phyloP scores from a whole-genome alignment of 2,329 filamentous ascomycete genomes.

The Xylaria sp. region DNA sequence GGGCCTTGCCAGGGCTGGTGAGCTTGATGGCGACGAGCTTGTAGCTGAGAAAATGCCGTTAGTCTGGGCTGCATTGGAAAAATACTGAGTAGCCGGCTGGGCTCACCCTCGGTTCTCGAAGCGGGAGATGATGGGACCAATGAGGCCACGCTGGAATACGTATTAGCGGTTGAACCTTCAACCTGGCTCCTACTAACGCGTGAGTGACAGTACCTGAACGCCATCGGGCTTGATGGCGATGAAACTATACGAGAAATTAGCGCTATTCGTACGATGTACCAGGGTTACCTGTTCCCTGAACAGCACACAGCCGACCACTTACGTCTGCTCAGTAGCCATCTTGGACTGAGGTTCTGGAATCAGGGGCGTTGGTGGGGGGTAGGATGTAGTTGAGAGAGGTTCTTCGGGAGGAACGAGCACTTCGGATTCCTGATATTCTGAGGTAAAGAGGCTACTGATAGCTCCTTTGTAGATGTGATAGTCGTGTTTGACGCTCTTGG shows the following conservation, averaged over 20 bases:
- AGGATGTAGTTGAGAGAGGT: constrained; percentile 19
- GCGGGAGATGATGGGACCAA: constrained; percentile 97
- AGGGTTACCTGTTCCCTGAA: neutral
- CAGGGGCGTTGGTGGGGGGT: constrained; percentile 24
- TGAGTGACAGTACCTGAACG: constrained; percentile 81
- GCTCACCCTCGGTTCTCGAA: constrained; percentile 95
- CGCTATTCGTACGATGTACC: neutral
- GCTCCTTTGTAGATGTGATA: constrained; percentile 43
- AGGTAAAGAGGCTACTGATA: constrained; percentile 37
- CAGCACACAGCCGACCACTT: constrained; percentile 29
- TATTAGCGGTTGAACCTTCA: constrained; percentile 39
- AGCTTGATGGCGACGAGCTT: constrained; percentile 99
- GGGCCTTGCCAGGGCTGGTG: constrained; percentile 85
- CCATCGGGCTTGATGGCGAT: constrained; percentile 99
- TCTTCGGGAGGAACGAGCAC: constrained; percentile 32
- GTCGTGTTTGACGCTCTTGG: constrained; percentile 45
- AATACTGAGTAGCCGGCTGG: neutral
- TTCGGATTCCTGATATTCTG: constrained; percentile 34
- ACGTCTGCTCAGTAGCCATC: constrained; percentile 51
- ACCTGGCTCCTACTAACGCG: constrained; percentile 14
- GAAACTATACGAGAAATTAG: constrained; percentile 72
- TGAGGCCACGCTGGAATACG: constrained; percentile 82
- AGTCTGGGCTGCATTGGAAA: constrained; percentile 37
- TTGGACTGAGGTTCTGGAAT: constrained; percentile 43
- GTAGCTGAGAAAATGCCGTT: constrained; percentile 69